These are phyloP conservation scores for Sanghuangporus sanghuang DNA, from an alignment of 1,284 basidiomycete genomes.

Conservation along the genomic window DNA sequence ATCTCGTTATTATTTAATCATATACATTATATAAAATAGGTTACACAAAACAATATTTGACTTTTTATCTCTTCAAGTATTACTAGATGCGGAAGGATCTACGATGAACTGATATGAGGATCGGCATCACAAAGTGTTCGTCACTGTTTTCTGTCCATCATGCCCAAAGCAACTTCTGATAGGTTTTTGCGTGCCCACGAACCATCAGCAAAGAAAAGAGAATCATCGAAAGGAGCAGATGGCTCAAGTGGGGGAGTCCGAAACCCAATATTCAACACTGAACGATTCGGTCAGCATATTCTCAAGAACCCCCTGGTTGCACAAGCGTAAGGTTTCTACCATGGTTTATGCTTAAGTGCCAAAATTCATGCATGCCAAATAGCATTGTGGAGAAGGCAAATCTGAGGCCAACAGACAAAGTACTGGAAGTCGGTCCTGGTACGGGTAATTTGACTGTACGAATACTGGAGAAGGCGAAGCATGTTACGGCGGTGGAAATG, in stretches of 20 bases:
- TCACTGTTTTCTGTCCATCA: constrained; percentile 29
- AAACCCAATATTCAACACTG: constrained; percentile 91
- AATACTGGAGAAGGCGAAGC: constrained; percentile 92
- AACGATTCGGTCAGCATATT: constrained; percentile 95
- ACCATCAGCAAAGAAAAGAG: constrained; percentile 53
- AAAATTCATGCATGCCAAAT: constrained; percentile 19
- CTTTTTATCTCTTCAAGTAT: no score
- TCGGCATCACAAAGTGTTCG: background rate
- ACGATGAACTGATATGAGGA: no score
- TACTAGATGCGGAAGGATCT: no score
- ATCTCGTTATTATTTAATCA: no score
- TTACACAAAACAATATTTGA: no score
- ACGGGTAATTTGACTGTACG: constrained; percentile 96
- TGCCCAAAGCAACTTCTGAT: constrained; percentile 90
- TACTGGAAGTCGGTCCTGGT: constrained; percentile 97
- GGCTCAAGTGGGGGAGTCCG: constrained; percentile 42
- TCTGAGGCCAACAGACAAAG: constrained; percentile 90
- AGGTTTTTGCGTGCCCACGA: constrained; percentile 76
- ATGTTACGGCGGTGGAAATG: constrained; percentile 95
- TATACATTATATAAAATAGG: no score
- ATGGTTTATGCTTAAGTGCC: constrained; percentile 11
- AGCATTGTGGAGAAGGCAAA: constrained; percentile 90
- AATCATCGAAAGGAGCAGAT: constrained; percentile 22
- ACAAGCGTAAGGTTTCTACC: constrained; percentile 60
- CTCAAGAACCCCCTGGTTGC: constrained; percentile 91